Percentiles rank a stretch among this genome's conserved stretches.
phyloP scores from a whole-genome alignment of 2,329 filamentous ascomycete genomes.

The Monosporascus sp. region DNA sequence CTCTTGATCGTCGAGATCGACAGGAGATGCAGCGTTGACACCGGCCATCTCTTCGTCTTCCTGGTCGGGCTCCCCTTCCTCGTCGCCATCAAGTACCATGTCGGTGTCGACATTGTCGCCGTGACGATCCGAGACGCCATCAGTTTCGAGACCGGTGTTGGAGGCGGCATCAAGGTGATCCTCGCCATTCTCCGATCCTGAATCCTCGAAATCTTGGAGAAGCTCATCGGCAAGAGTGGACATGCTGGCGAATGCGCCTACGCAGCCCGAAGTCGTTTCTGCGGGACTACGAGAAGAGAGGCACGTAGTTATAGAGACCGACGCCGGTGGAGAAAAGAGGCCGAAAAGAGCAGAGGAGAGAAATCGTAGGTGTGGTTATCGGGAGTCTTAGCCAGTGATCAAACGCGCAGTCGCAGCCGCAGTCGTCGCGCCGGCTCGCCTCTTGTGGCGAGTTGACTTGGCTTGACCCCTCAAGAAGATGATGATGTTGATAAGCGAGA shows the following conservation, averaged over 20 bases:
- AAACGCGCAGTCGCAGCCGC: too few relatives aligned
- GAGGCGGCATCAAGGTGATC: conserved; percentile 48
- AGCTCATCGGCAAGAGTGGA: conserved; percentile 90
- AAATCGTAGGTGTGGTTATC: too few relatives aligned
- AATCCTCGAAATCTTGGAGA: conserved; percentile 85
- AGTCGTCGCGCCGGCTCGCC: too few relatives aligned
- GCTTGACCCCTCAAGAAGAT: too few relatives aligned
- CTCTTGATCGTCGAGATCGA: conserved; percentile 58
- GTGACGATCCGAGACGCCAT: conserved; percentile 34
- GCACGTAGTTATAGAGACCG: neutral
- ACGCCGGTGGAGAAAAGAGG: neutral
- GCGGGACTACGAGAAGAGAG: too few relatives aligned
- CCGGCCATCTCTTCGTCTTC: conserved; percentile 55
- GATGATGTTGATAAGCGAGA: too few relatives aligned
- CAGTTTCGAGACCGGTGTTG: conserved; percentile 38
- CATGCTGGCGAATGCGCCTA: conserved; percentile 46
- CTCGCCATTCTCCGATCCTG: conserved; percentile 69
- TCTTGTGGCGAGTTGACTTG: too few relatives aligned
- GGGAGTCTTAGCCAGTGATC: too few relatives aligned
- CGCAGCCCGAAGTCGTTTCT: neutral
- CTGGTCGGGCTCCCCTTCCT: conserved; percentile 50
- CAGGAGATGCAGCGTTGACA: conserved; percentile 33
- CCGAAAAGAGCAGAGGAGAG: too few relatives aligned
- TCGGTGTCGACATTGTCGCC: conserved; percentile 19
- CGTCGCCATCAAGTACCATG: conserved; percentile 57